Evolutionary conservation across 2,329 filamentous ascomycete species (phyloP), one percentile per base, ranked within the genome.

Genomic region (Boeremia lycopersici): DNA sequence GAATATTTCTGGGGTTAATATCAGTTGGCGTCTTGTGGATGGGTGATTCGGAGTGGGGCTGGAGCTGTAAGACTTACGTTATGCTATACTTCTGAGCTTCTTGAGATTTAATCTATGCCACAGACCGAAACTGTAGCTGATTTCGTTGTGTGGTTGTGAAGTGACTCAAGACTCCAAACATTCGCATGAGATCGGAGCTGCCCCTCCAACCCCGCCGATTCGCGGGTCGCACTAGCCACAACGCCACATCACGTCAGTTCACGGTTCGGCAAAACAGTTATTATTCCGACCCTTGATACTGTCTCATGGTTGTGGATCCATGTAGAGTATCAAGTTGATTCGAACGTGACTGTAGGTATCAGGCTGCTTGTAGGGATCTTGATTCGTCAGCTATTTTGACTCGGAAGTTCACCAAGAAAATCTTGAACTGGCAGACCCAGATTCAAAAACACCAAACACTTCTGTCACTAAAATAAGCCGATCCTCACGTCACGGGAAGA

Each of bases 161-260:
- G 57, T 68, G 65, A 68, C 57, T 68, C 65, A 68, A 66, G 56
- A 56, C 48, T 48, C 54, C 50, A 53, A 42, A 42, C 56, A 57
- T 57, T 48, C 56, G 55, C 48, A 46, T 40, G 57, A 53, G 43
- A 53, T 53, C 44, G 47, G 34, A 50, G 46, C 48, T 62, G 62
- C 65, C 67, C 67, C 67, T 61, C 66, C 65, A 62, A 56, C 60
- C 57, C 60, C 60, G 54, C 57, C 51, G 47, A 50, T 52, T 50
- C 50, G 50, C 36, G 41, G 45, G 6, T 8, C 26, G 34, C 48
- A 44, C 26, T 34, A 54, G 56, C 59, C 54, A 60, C 55, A 52
- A 29, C 50, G 55, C 55, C 50, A 58, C 55, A 43, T 36, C 52
- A 38, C 52, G 46, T 47, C 41, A 38, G 38, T 13, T 17, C 2